Evolutionary conservation across 2,329 filamentous ascomycete genomes (phyloP).

Genomic region (Trichoderma breve): DNA sequence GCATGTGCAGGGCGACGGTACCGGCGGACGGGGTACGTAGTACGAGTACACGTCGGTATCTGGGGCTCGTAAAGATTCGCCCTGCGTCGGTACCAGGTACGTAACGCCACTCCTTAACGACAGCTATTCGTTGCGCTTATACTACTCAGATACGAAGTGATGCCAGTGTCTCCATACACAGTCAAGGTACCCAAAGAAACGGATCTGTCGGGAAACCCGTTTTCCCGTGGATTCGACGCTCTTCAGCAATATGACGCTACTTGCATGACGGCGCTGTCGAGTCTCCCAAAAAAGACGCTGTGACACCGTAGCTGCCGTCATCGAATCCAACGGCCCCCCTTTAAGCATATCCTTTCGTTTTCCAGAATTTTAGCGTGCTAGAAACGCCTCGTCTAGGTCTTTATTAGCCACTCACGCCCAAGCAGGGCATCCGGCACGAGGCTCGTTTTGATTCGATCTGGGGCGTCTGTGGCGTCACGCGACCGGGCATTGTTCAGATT

Average conservation of each 20-base stretch:
- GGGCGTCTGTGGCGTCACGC: conserved; percentile 12
- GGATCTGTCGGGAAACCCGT: conserved; percentile 7
- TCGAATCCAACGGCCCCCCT: neutral
- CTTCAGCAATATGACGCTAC: neutral
- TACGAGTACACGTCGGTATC: neutral
- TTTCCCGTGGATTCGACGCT: neutral
- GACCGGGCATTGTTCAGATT: neutral
- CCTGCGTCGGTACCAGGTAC: neutral
- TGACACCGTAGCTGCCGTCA: neutral
- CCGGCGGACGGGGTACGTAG: neutral
- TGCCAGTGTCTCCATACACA: neutral
- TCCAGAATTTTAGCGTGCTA: neutral
- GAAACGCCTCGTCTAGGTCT: neutral
- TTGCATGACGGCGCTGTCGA: neutral
- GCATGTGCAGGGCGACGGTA: neutral
- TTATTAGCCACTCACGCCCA: neutral
- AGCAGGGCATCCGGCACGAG: neutral
- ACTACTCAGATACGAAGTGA: neutral
- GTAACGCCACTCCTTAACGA: neutral
- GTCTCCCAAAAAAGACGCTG: neutral
- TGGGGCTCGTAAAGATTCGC: neutral
- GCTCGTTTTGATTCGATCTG: neutral
- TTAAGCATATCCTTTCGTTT: neutral
- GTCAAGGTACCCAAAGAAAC: neutral
- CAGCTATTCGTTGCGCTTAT: no score